Percentiles rank a stretch among this genome's conserved stretches.
These are phyloP conservation scores for Fusarium coffeatum DNA, from an alignment of 2,329 filamentous ascomycete species.

Conservation along the genomic window DNA sequence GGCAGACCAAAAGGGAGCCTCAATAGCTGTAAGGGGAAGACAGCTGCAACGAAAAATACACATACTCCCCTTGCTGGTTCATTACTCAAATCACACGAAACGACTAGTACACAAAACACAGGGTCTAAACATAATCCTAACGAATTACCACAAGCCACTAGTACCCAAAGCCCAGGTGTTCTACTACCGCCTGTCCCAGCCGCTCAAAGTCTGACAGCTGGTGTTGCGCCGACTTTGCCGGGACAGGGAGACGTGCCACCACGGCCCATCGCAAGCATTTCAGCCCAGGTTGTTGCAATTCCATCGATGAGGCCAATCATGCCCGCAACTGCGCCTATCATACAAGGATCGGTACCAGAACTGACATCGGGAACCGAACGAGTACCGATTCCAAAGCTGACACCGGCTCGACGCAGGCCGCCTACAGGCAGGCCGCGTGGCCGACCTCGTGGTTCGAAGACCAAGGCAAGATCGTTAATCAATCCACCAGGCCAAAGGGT, in stretches of 20 bases:
- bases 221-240: not conserved
- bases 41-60: constrained; percentile 48
- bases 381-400: constrained; percentile 10
- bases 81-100: constrained; percentile 1
- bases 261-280: not conserved
- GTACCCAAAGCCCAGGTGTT: not conserved
- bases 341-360: not conserved
- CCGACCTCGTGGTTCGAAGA: constrained; percentile 61
- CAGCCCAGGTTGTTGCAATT: not conserved
- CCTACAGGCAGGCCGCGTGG: constrained; percentile 50
- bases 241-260: not conserved
- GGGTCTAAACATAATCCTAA: not conserved
- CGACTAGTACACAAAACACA: constrained; percentile 1
- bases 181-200: not conserved
- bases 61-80: constrained; percentile 26
- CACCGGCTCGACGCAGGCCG: constrained; percentile 21
- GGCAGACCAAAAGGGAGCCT: constrained; percentile 68
- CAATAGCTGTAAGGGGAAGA: constrained; percentile 40
- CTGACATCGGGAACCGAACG: too few relatives aligned
- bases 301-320: not conserved
- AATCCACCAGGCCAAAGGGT: constrained; percentile 10
- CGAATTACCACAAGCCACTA: constrained; percentile 2
- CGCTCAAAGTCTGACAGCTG: not conserved
- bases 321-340: not conserved
- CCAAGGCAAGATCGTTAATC: constrained; percentile 51